A percentile compares a stretch with the other conserved stretches of the same genome.
These are phyloP conservation scores for Testicularia cyperi DNA, from an alignment of 1,284 basidiomycete species.

Conservation along the genomic window DNA sequence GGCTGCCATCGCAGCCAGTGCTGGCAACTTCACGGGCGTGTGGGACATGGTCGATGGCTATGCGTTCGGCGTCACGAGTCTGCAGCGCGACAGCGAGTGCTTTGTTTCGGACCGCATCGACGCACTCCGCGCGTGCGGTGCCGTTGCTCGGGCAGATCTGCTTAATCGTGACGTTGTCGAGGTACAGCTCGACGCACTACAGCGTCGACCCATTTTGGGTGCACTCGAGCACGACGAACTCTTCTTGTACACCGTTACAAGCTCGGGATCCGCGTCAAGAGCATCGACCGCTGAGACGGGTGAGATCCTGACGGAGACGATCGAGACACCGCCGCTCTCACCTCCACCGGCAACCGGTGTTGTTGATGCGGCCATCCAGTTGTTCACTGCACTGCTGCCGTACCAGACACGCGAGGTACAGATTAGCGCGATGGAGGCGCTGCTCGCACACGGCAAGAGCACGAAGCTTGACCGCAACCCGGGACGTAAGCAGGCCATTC, in stretches of 20 bases:
- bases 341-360: conserved; percentile 79
- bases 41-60: conserved; percentile 89
- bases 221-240: conserved; percentile 85
- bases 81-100: conserved; percentile 61
- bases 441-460: conserved; percentile 69
- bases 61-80: conserved; percentile 84
- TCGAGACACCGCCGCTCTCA: conserved; percentile 68
- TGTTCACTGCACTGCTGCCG: conserved; percentile 77
- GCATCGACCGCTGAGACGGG: conserved; percentile 4
- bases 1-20: conserved; percentile 84
- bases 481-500: conserved; percentile 82
- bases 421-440: conserved; percentile 70
- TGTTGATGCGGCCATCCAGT: conserved; percentile 82
- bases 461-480: conserved; percentile 83
- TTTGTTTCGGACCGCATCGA: conserved; percentile 37
- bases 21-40: conserved; percentile 78
- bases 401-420: conserved; percentile 74
- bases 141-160: conserved; percentile 62
- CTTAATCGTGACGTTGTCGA: conserved; percentile 78
- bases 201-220: conserved; percentile 76
- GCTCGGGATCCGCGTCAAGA: background rate
- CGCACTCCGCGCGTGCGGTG: conserved; percentile 15
- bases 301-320: conserved; percentile 4
- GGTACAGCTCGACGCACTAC: conserved; percentile 73
- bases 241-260: conserved; percentile 66